Evolutionary conservation across 2,329 filamentous ascomycete species (phyloP).

Genomic region (Fusarium sacchari): DNA sequence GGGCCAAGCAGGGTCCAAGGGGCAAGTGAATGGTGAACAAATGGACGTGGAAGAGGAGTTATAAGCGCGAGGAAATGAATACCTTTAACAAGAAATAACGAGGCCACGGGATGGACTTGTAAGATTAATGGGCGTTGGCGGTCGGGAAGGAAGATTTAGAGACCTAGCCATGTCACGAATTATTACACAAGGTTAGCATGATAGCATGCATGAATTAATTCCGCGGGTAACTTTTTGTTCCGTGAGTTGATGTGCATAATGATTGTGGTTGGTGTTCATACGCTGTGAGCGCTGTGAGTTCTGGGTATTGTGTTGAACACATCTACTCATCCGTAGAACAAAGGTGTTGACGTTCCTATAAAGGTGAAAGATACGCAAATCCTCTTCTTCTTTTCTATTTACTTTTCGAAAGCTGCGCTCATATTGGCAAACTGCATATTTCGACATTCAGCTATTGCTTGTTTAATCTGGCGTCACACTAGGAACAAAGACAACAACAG

Average conservation of each 20-base stretch:
- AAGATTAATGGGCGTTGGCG: slow-evolving; percentile 49
- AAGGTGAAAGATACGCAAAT: not conserved
- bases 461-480: not conserved
- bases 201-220: slow-evolving; percentile 38
- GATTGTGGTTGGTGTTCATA: not conserved
- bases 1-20: slow-evolving; percentile 56
- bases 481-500: slow-evolving; percentile 16
- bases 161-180: slow-evolving; percentile 40
- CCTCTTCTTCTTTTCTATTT: not conserved
- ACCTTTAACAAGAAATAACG: slow-evolving; percentile 20
- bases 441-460: not conserved
- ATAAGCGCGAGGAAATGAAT: slow-evolving; percentile 40
- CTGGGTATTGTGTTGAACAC: slow-evolving; percentile 1
- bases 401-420: not conserved
- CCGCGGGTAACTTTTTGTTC: slow-evolving; percentile 10
- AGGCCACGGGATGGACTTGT: slow-evolving; percentile 44
- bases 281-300: not conserved
- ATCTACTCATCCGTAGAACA: not conserved
- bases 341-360: not conserved
- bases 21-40: slow-evolving; percentile 63
- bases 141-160: slow-evolving; percentile 44
- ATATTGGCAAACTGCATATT: not conserved
- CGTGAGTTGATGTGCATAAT: not conserved
- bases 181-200: slow-evolving; percentile 39
- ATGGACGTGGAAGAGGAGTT: slow-evolving; percentile 77